A percentile compares a stretch with the other conserved stretches of the same genome.
These are phyloP conservation scores for Phalaenopsis aphrodite DNA, from an alignment of 106 monocot species.

Conservation along the genomic window DNA sequence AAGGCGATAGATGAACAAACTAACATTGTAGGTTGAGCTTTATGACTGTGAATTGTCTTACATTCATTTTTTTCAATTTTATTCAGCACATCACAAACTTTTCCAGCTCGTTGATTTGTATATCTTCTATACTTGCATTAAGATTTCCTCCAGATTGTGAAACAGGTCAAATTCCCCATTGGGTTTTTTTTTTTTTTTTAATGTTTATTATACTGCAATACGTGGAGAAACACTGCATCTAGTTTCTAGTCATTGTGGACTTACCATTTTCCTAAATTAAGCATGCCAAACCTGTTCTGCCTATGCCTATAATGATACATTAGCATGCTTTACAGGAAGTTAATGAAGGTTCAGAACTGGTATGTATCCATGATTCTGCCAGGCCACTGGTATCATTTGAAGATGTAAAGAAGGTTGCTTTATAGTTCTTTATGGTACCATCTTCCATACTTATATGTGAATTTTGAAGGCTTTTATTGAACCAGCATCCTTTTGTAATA, in stretches of 20 bases:
- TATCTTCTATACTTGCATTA: not conserved
- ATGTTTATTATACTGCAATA: not conserved
- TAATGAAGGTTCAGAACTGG: slow-evolving; percentile 74
- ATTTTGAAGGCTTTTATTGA: not conserved
- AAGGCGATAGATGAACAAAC: not conserved
- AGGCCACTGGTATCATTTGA: slow-evolving; percentile 65
- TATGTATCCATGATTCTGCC: slow-evolving; percentile 97
- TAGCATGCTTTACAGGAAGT: slow-evolving; percentile 54
- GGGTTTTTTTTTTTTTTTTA: not conserved
- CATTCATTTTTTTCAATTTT: not conserved
- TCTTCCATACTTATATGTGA: not conserved
- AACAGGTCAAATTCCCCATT: not conserved
- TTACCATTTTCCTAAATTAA: slow-evolving; percentile 1
- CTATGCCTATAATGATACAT: not conserved
- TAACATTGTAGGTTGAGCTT: not conserved
- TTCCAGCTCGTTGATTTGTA: not conserved
- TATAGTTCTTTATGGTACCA: slow-evolving; percentile 9
- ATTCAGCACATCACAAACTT: not conserved
- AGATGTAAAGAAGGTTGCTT: slow-evolving; percentile 68
- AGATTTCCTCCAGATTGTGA: not conserved
- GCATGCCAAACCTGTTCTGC: not conserved
- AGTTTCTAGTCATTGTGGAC: not conserved
- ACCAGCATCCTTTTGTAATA: not conserved
- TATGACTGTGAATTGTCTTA: not conserved
- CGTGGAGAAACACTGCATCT: not conserved